phyloP scores from a whole-genome alignment of 768 basidiomycete species.

The Plicaturopsis crispa region DNA sequence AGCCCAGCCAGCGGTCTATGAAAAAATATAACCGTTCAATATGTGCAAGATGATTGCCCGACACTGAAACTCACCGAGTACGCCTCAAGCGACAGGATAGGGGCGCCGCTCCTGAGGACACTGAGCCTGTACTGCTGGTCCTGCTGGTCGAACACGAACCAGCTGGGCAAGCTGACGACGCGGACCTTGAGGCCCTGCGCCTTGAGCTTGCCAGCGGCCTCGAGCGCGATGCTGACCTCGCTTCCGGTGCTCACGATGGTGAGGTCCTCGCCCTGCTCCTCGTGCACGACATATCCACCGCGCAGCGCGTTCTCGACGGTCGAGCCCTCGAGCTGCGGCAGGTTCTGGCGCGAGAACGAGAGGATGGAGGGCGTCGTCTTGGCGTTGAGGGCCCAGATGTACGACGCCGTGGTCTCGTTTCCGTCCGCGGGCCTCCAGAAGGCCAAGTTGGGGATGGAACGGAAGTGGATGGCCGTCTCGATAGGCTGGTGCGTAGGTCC shows the following conservation, averaged over 20 bases:
- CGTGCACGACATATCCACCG: conserved; percentile 88
- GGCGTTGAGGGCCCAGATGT: conserved; percentile 71
- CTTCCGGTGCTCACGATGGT: conserved; percentile 87
- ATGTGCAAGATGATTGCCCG: no score
- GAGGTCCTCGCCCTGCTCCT: conserved; percentile 72
- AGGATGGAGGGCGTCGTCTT: conserved; percentile 76
- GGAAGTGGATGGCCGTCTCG: conserved; percentile 81
- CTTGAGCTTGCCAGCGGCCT: conserved; percentile 76
- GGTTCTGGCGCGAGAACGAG: conserved; percentile 81
- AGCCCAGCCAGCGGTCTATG: conserved; percentile 73
- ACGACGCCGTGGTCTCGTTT: conserved; percentile 94
- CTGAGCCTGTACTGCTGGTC: conserved; percentile 69
- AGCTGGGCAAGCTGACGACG: conserved; percentile 84
- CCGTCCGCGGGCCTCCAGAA: conserved; percentile 95
- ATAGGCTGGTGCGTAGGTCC: conserved; percentile 96
- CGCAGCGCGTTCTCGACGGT: conserved; percentile 75
- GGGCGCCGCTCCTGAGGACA: conserved; percentile 84
- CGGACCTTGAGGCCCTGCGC: conserved; percentile 74
- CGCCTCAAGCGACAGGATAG: conserved; percentile 86
- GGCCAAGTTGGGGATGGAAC: conserved; percentile 85
- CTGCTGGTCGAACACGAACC: conserved; percentile 84
- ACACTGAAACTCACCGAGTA: conserved; percentile 51
- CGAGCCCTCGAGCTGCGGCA: conserved; percentile 87
- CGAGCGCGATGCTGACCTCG: conserved; percentile 83
- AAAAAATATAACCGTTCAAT: no score